Conservation (phyloP, 225 moss, liverwort and hornwort genomes). For the Ulota crispa region DNA sequence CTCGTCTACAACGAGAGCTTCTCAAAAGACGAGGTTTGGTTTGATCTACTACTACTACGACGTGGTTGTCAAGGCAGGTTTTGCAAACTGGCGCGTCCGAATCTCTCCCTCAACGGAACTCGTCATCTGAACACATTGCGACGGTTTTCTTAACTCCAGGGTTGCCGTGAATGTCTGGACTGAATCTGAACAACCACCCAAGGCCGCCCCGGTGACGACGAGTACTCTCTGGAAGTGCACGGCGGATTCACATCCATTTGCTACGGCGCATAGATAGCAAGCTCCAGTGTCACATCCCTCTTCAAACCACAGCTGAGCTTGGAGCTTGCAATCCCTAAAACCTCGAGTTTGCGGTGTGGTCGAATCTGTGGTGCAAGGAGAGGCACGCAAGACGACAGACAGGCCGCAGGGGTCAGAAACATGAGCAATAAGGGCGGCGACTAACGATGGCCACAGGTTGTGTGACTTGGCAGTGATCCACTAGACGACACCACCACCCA, state of each 20-base stretch:
- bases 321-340: not conserved
- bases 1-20: not conserved
- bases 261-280: not conserved
- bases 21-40: not conserved
- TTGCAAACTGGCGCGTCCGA: not conserved
- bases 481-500: not conserved
- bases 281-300: not conserved
- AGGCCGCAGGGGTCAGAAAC: not conserved
- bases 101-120: not conserved
- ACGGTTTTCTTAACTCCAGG: not conserved
- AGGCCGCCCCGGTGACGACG: slow-evolving; percentile 9
- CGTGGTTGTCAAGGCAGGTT: slow-evolving; percentile 1
- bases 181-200: slow-evolving; percentile 17
- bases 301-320: not conserved
- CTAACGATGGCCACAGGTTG: slow-evolving; percentile 31
- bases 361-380: slow-evolving; percentile 6
- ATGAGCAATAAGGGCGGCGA: not conserved
- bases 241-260: slow-evolving; percentile 26
- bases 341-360: not conserved
- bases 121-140: slow-evolving; percentile 24
- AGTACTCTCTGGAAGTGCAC: slow-evolving; percentile 4
- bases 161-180: not conserved
- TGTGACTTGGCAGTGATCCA: not conserved
- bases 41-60: not conserved
- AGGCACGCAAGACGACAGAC: not conserved